Conservation (phyloP, 768 basidiomycete species). For the Kwoniella dendrophila region DNA sequence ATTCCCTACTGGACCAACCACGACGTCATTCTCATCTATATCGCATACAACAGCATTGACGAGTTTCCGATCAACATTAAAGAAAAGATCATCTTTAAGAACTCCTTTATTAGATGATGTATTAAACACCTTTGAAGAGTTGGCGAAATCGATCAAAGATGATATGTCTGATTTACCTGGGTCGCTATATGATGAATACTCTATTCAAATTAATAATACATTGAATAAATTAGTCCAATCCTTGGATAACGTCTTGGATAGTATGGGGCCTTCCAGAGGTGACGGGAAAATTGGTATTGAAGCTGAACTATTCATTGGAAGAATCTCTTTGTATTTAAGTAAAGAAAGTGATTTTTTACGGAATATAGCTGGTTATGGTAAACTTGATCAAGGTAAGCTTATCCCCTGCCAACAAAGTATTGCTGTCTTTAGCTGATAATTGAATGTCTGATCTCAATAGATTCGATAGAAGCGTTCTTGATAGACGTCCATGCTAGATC, state of each 20-base stretch:
- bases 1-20: constrained; percentile 37
- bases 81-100: constrained; percentile 26
- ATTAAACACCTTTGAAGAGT: constrained; percentile 25
- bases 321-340: constrained; percentile 37
- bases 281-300: constrained; percentile 25
- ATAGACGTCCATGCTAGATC: constrained; percentile 28
- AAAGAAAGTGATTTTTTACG: constrained; percentile 28
- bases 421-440: neutral
- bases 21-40: constrained; percentile 22
- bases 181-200: constrained; percentile 23
- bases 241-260: constrained; percentile 23
- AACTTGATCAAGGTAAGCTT: constrained; percentile 29
- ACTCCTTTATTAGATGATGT: constrained; percentile 41
- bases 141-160: constrained; percentile 28
- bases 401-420: neutral
- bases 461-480: constrained; percentile 5
- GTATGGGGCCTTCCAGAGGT: constrained; percentile 9
- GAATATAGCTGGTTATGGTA: constrained; percentile 20
- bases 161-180: constrained; percentile 33
- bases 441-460: neutral
- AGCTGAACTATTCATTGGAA: constrained; percentile 40
- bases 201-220: neutral
- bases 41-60: constrained; percentile 28
- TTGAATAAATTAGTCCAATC: constrained; percentile 21
- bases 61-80: constrained; percentile 28